Percentiles rank a stretch among this genome's conserved stretches.
Evolutionary conservation across 352 stramenopile species (phyloP).

Genomic region (Phytopythium cucurbitacearum): DNA sequence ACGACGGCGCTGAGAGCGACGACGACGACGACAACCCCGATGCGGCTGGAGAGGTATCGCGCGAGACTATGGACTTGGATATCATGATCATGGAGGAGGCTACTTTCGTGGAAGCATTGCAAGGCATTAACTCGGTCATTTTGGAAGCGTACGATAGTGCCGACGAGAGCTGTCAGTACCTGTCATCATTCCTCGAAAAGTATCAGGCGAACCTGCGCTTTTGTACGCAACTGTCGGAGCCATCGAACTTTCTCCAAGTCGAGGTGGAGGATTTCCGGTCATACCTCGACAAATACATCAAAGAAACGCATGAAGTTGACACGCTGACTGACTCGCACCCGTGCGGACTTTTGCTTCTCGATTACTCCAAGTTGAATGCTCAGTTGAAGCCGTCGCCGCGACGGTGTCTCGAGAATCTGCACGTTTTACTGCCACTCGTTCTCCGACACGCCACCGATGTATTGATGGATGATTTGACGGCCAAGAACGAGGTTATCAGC

Average conservation of each 20-base stretch:
- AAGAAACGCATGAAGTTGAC: constrained; percentile 50
- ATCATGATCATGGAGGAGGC: constrained; percentile 78
- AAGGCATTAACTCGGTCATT: constrained; percentile 45
- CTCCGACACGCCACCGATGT: constrained; percentile 55
- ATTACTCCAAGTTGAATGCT: constrained; percentile 52
- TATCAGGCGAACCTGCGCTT: constrained; percentile 74
- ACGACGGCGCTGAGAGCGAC: constrained; percentile 30
- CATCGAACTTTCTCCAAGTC: constrained; percentile 13
- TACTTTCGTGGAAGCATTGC: constrained; percentile 51
- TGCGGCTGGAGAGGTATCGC: constrained; percentile 21
- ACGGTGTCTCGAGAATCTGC: constrained; percentile 53
- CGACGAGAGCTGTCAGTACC: constrained; percentile 42
- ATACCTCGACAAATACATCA: constrained; percentile 59
- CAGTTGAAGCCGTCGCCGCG: constrained; percentile 62
- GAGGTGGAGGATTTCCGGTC: constrained; percentile 61
- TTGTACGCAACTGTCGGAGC: constrained; percentile 33
- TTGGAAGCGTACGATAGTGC: constrained; percentile 48
- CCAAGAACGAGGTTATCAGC: constrained; percentile 61
- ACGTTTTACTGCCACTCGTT: constrained; percentile 51
- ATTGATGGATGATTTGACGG: constrained; percentile 49
- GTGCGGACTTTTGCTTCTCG: constrained; percentile 55
- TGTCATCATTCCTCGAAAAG: constrained; percentile 72
- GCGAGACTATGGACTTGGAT: constrained; percentile 60
- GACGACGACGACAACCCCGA: constrained; percentile 33
- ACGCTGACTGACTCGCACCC: constrained; percentile 33